phyloP scores from a whole-genome alignment of 169 alveolate species.

The Babesia sp. region DNA sequence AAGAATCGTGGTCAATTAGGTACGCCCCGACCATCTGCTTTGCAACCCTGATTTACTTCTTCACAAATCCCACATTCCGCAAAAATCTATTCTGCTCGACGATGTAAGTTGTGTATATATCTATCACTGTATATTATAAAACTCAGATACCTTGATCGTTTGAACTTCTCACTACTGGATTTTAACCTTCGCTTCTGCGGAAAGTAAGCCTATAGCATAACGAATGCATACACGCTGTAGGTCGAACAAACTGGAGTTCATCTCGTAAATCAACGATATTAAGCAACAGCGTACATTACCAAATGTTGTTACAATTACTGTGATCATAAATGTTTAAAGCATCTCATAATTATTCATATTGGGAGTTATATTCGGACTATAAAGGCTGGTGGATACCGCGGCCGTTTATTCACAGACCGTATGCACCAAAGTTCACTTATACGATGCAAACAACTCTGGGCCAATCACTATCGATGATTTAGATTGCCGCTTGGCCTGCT shows the following conservation, averaged over 20 bases:
- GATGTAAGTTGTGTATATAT: not conserved
- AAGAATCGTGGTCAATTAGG: not conserved
- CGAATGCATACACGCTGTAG: not conserved
- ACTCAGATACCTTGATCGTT: constrained; percentile 21
- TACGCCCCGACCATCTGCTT: constrained; percentile 2
- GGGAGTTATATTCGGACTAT: no score
- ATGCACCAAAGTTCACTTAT: not conserved
- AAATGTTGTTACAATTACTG: no score
- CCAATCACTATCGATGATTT: constrained; percentile 48
- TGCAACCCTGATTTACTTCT: constrained; percentile 10
- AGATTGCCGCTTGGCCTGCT: constrained; percentile 48
- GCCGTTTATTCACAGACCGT: no score
- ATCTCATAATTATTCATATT: no score
- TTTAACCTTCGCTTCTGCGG: constrained; percentile 33
- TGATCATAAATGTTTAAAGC: no score
- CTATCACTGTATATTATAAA: no score
- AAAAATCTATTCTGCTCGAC: constrained; percentile 18
- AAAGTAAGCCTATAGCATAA: not conserved
- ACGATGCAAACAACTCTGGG: constrained; percentile 54
- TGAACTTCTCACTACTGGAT: constrained; percentile 22
- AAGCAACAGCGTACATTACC: no score
- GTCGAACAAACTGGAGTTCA: not conserved
- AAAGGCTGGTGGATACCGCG: no score
- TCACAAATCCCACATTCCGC: constrained; percentile 10
- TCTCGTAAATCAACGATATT: constrained; percentile 4